A percentile compares a stretch with the other conserved stretches of the same genome.
Conservation (phyloP, 331 rosid species). For the Pyrus hybrid region DNA sequence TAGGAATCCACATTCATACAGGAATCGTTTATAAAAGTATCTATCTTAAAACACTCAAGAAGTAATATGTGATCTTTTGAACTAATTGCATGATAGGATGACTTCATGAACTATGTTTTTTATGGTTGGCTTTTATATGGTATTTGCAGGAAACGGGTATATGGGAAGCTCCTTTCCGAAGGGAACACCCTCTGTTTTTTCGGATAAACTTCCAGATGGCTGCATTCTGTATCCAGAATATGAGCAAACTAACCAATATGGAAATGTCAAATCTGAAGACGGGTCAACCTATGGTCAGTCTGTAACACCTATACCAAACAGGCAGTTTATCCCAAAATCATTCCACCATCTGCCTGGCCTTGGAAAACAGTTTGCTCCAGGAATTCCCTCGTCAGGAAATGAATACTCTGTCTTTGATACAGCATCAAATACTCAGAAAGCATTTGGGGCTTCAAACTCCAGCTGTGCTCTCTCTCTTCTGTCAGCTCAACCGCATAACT, state of each 20-base stretch:
- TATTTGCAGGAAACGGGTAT: constrained; percentile 34
- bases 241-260: constrained; percentile 27
- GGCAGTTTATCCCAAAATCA: constrained; percentile 16
- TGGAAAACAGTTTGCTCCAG: constrained; percentile 14
- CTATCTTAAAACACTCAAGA: neutral
- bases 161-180: constrained; percentile 32
- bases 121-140: neutral
- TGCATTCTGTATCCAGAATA: constrained; percentile 33
- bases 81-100: neutral
- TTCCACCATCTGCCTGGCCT: constrained; percentile 8
- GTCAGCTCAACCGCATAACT: constrained; percentile 62
- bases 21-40: neutral
- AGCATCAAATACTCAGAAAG: constrained; percentile 23
- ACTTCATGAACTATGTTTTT: neutral
- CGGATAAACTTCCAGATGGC: constrained; percentile 39
- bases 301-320: constrained; percentile 17
- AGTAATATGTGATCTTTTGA: neutral
- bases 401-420: constrained; percentile 6
- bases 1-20: neutral
- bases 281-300: constrained; percentile 32
- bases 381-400: constrained; percentile 10
- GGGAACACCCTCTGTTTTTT: constrained; percentile 42
- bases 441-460: constrained; percentile 23
- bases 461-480: constrained; percentile 93
- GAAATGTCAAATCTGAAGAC: constrained; percentile 40